Percentiles rank a stretch among this genome's conserved stretches.
Conservation (phyloP, 2,329 filamentous ascomycete species). For the Fusarium xyrophilum region DNA sequence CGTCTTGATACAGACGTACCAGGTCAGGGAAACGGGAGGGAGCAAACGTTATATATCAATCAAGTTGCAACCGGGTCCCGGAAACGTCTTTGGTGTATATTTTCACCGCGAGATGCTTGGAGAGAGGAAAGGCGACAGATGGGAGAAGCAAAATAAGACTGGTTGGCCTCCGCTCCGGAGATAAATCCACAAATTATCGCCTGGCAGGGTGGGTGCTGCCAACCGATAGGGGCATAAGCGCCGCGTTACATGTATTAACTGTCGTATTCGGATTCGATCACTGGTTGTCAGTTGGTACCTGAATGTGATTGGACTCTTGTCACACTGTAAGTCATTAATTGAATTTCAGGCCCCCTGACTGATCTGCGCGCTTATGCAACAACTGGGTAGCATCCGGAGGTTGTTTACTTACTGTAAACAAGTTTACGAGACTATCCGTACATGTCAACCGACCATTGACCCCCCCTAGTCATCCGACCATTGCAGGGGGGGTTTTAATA, state of each 20-base stretch:
- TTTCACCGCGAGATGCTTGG: constrained; percentile 28
- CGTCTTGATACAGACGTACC: constrained; percentile 18
- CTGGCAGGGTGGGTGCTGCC: constrained; percentile 18
- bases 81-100: constrained; percentile 31
- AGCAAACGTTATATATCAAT: constrained; percentile 37
- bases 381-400: neutral
- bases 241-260: constrained; percentile 25
- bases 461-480: too few species aligned
- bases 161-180: constrained; percentile 38
- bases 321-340: neutral
- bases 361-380: constrained; percentile 11
- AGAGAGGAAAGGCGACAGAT: constrained; percentile 29
- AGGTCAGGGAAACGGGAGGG: constrained; percentile 18
- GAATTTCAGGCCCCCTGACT: neutral
- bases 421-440: too few species aligned
- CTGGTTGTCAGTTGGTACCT: neutral
- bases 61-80: constrained; percentile 32
- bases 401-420: too few species aligned
- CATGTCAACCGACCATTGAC: too few species aligned
- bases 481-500: too few species aligned
- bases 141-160: constrained; percentile 31
- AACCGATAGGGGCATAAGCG: constrained; percentile 6
- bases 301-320: neutral
- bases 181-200: constrained; percentile 41
- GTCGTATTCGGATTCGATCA: constrained; percentile 22